Conservation (phyloP, 345 rosid species). For the Salix exigua region DNA sequence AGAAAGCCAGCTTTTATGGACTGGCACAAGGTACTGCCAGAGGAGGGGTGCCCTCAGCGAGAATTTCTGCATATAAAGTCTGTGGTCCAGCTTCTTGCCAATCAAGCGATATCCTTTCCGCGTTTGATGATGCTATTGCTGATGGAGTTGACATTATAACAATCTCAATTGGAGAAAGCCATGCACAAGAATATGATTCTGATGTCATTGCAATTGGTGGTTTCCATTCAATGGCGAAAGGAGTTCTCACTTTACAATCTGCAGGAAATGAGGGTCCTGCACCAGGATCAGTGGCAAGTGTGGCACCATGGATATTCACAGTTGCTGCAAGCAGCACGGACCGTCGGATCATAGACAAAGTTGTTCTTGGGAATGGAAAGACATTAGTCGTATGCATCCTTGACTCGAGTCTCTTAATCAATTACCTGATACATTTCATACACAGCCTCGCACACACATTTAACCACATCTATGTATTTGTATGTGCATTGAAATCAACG, state of each 20-base stretch:
- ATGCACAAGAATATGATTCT: background rate
- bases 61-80: background rate
- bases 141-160: background rate
- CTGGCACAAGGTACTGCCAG: background rate
- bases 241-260: background rate
- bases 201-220: background rate
- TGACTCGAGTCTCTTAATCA: background rate
- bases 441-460: no score
- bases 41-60: background rate
- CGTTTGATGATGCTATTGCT: background rate
- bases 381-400: background rate
- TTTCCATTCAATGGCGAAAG: background rate
- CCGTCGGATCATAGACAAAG: background rate
- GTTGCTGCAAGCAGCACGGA: background rate
- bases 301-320: background rate
- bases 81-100: background rate
- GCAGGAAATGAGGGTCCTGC: background rate
- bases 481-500: no score
- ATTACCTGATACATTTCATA: no score
- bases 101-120: background rate
- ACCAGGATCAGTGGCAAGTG: background rate
- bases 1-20: background rate
- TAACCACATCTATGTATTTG: no score
- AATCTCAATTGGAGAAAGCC: background rate
- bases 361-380: background rate